A percentile compares a stretch with the other conserved stretches of the same genome.
Conservation (phyloP, 2,329 filamentous ascomycete genomes). For the Mycosphaerella sp. region DNA sequence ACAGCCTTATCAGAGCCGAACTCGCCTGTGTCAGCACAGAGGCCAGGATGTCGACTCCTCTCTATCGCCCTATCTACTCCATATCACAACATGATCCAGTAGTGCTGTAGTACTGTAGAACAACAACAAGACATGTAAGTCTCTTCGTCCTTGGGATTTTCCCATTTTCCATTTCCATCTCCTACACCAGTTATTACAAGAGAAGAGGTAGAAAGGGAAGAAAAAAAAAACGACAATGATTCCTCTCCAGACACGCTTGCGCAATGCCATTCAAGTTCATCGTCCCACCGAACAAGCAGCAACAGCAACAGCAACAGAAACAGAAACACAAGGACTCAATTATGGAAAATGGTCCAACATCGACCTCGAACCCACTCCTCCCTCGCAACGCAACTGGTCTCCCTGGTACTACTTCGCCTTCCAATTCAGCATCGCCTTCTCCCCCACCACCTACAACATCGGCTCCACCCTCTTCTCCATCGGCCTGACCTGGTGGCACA, state of each 20-base stretch:
- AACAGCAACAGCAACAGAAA: not conserved
- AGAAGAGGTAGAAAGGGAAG: too few species aligned
- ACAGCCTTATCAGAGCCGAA: too few species aligned
- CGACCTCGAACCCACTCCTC: constrained; percentile 24
- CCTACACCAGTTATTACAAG: too few species aligned
- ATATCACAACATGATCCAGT: too few species aligned
- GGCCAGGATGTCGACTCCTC: too few species aligned
- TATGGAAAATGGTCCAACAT: constrained; percentile 24
- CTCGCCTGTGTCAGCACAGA: too few species aligned
- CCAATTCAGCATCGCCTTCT: constrained; percentile 33
- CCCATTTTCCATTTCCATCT: too few species aligned
- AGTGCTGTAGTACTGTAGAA: not conserved
- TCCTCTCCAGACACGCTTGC: not conserved
- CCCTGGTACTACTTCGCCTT: constrained; percentile 32
- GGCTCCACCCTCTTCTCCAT: constrained; percentile 29
- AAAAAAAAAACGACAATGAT: not conserved
- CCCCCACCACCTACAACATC: constrained; percentile 34
- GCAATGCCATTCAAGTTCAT: constrained; percentile 1
- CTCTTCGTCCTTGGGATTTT: too few species aligned
- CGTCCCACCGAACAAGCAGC: not conserved
- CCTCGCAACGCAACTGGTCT: constrained; percentile 21
- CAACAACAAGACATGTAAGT: too few species aligned
- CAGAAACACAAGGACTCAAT: not conserved
- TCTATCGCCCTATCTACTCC: too few species aligned
- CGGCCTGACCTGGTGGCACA: constrained; percentile 33